Evolutionary conservation across 768 basidiomycete species (phyloP), one percentile per base, ranked within the genome.

Genomic region (Lepiota venenata): DNA sequence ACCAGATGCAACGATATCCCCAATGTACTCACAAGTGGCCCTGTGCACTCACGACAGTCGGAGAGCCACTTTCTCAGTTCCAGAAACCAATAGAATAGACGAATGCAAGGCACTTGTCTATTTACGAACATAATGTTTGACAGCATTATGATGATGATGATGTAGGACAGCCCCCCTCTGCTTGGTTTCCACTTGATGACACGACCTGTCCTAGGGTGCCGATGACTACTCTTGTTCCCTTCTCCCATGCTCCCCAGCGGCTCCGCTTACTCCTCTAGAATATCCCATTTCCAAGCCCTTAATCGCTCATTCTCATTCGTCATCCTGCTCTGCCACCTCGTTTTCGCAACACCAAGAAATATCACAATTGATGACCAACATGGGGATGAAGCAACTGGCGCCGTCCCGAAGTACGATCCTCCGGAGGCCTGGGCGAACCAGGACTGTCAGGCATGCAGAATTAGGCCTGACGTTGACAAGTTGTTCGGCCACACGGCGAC

Each of bases 311-410:
- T 27, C 20, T 22, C 44, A 21, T 21, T 25, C 7, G 4, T 18
- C 10, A 14, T 54, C 25, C 11, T 32, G 8, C 20, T 39, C 10
- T 38, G 25, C 6, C 52, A 29, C 27, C 44, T 18, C n/a, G 52
- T 47, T 9, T 46, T n/a, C 3, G 52, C 52, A 14, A 45, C 29
- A 7, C 22, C 3, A 16, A 46, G 37, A 40, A 72, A 72, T 55
- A 55, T 63, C 16, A 72, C 71, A 0, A 72, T 74, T 27, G 73
- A 74, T 44, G 73, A 74, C 56, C 61, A 60, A 11, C 59, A 62
- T 46, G 71, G 71, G 4, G 72, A 74, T 51, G 59, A 60, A 4
- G 57, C 55, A 21, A 71, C 69, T n/a, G 60, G 63, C 2, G 27
- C 41, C 7, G 47, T 42, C 11, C 69, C 69, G 25, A 55, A 50